These are phyloP conservation scores for Wickerhamiella qilinensis DNA, from an alignment of 805 yeast genomes.

Conservation along the genomic window DNA sequence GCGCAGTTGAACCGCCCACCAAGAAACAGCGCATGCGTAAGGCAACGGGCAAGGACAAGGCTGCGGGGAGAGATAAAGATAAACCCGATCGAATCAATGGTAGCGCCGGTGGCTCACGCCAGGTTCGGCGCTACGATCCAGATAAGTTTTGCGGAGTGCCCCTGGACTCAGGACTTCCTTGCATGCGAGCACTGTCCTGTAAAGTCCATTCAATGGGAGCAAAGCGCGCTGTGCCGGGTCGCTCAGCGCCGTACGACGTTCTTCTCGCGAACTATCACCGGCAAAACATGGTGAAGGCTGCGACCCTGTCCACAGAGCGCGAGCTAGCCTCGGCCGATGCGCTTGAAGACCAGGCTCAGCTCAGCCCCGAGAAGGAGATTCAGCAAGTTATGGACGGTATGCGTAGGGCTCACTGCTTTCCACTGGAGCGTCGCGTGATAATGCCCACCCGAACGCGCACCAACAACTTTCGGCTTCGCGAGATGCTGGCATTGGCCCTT, in stretches of 20 bases:
- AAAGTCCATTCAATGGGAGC: slow-evolving; percentile 94
- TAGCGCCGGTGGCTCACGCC: no score
- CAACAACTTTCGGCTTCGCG: slow-evolving; percentile 72
- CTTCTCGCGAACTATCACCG: slow-evolving; percentile 76
- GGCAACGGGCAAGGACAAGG: background rate
- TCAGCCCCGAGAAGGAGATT: slow-evolving; percentile 81
- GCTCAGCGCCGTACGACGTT: slow-evolving; percentile 75
- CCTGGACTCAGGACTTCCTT: slow-evolving; percentile 69
- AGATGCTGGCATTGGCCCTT: slow-evolving; percentile 78
- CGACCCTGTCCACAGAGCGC: slow-evolving; percentile 18
- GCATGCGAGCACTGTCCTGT: slow-evolving; percentile 82
- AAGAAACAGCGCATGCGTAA: background rate
- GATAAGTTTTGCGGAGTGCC: slow-evolving; percentile 89
- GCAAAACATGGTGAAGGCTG: slow-evolving; percentile 61
- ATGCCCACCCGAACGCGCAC: slow-evolving; percentile 57
- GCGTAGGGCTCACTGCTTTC: slow-evolving; percentile 59
- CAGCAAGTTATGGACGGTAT: slow-evolving; percentile 79
- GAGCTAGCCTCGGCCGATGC: slow-evolving; percentile 21
- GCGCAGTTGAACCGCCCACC: no score
- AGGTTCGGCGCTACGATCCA: slow-evolving; percentile 41
- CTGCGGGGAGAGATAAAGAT: background rate
- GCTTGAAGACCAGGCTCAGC: slow-evolving; percentile 17
- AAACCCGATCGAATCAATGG: no score
- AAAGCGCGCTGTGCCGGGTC: slow-evolving; percentile 74
- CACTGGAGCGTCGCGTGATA: slow-evolving; percentile 52